Evolutionary conservation across 805 yeast species (phyloP), one percentile per base, ranked within the genome.

Genomic region (Spencermartinsiella europaea): DNA sequence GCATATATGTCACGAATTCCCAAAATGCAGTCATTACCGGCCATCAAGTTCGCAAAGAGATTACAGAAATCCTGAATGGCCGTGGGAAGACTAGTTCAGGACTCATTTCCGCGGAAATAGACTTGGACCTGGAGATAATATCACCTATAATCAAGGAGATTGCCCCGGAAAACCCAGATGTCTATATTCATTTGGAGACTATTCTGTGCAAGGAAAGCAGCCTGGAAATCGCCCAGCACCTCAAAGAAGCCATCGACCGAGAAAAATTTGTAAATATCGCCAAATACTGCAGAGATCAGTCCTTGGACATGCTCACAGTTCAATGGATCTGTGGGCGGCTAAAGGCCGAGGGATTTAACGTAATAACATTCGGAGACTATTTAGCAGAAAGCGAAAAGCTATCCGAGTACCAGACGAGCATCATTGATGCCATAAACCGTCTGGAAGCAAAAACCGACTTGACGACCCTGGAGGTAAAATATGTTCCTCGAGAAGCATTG

Each of bases 81-180:
- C 12, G 14, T 10, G 55, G 51, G 5, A 36, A 51, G 31, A 49
- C 53, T 10, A 50, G 49, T 5, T 27, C 48, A 7, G 48, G 55
- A 3, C 41, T 51, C 15, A 20, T 55, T 5, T 28, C 50, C 16
- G 38, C 51, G 2, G 38, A 45, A 20, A 14, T 49, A 3, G 58
- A 49, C 21, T 31, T 55, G 14, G 51, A 37, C 22, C 42, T 34
- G 14, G 47, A 47, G 16, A 44, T 46, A 7, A 43, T 52, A 5
- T 38, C 38, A 3, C n/a, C 43, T 2, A 19, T 51, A n/a, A 37
- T 48, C 16, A 37, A 37, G 21, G 27, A 20, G 21, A 5, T 37
- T 19, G 27, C 21, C 38, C 12, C 15, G n/a, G 15, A 20, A 7
- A 14, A 28, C 12, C 14, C 39, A 27, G 5, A 27, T 28, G 20